Evolutionary conservation across 2,329 filamentous ascomycete species (phyloP), one percentile per base, ranked within the genome.

Genomic region (Diaporthe vaccinii): DNA sequence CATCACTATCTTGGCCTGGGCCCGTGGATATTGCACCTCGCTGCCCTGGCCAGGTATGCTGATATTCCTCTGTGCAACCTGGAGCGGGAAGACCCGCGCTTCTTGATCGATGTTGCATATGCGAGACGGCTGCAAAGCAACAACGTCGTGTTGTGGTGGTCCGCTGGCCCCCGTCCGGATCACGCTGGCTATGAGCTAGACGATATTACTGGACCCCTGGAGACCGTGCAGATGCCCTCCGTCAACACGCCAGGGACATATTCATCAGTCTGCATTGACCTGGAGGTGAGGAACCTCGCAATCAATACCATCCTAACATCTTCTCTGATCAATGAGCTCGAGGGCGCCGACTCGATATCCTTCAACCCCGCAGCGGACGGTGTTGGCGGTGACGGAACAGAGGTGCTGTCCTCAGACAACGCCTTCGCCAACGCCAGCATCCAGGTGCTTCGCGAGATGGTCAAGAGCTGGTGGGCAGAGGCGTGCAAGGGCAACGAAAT

Each of bases 241-340:
- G 91, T 98, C 82, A 99, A 99, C 82, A 96, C 95, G 69, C 94
- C 96, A 0, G 96, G 96, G 55, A 97, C 96, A 0, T 99, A 98
- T 83, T 94, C 96, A 1, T 98, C 96, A 0, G 97, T 99, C 3
- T 99, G 97, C 82, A 97, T 99, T 77, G 97, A 99, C 79, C 85
- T 99, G 20, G 95, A 97, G 77, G 91, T 99, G 67, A 94, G 96
- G 61, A 99, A 99, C 81, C 89, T 99, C 20, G 94, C 95, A 6
- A 98, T 99, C 85, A 99, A 99, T 85, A 99, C 97, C 0, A 97
- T 99, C 65, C 88, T 99, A 25, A 98, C 97, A 0, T 98, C 96
- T 0, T 98, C 97, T 0, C 90, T 99, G 14, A 96, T 99, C 87
- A 98, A 98, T 80, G 97, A 98, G 78, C 92, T 98, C 2, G 97